phyloP scores from a whole-genome alignment of 2,329 filamentous ascomycete species.

The Trichoderma breve region DNA sequence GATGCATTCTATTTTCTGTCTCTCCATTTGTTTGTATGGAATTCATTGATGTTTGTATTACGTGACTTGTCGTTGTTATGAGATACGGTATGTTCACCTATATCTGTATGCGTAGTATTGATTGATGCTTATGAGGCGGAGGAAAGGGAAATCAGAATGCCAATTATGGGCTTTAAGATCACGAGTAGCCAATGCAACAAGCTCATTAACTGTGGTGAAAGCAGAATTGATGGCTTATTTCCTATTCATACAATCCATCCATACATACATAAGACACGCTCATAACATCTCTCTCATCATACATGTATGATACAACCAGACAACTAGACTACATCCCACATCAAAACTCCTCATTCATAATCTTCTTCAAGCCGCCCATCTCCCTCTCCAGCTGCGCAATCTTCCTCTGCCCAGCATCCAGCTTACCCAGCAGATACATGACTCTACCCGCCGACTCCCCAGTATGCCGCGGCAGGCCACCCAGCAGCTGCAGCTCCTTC shows the following conservation, averaged over 20 bases:
- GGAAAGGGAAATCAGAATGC: neutral
- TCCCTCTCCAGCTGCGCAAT: constrained; percentile 72
- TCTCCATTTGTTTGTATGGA: neutral
- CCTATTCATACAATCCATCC: neutral
- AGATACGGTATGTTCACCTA: neutral
- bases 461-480: constrained; percentile 67
- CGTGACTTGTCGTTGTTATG: neutral
- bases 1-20: neutral
- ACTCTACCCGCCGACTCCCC: constrained; percentile 64
- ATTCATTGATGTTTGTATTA: neutral
- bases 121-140: neutral
- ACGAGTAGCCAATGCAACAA: neutral
- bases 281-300: neutral
- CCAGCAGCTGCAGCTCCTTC: constrained; percentile 70
- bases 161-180: neutral
- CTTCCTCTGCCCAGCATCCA: constrained; percentile 71
- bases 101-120: neutral
- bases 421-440: constrained; percentile 70
- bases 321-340: neutral
- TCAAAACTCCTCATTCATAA: constrained; percentile 48
- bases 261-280: neutral
- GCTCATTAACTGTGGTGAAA: neutral
- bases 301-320: neutral
- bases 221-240: neutral
- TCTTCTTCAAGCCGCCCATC: constrained; percentile 68